Evolutionary conservation across 306 rosid species (phyloP), one percentile per base, ranked within the genome.

Genomic region (Glycyrrhiza uralensis): DNA sequence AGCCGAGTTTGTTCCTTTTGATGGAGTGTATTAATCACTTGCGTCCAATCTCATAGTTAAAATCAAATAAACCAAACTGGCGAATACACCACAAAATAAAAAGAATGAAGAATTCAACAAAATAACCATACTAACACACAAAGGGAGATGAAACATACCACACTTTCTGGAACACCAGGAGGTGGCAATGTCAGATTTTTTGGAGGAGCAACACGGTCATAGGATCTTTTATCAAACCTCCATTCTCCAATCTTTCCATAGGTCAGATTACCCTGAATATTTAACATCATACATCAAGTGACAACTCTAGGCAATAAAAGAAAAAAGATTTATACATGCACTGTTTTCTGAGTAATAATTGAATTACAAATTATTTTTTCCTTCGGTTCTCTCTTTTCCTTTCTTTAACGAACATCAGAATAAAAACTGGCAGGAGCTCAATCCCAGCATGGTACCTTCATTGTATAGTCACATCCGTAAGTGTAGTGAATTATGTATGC

Each of bases 241-340:
- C 98, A 92, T 82, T 92, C 98, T 72, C 98, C 98, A 24, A 88
- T 92, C 79, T 88, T 90, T 77, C 96, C 99, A 77, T 89, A 88
- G 18, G 97, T 95, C 55, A 88, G 44, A 76, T 92, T 92, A 68
- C 99, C 97, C 99, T 91, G 62, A 45, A 72, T 50, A 65, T 63
- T 47, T 23, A 58, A 28, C 22, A 83, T 15, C 59, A 67, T 58
- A 50, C 14, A 29, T 22, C 69, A 11, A 80, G 67, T 61, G 24
- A 66, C 59, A 28, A 28, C 18, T 46, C 66, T 26, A 39, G 72
- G 50, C 44, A 65, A 49, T 38, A 19, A 11, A 73, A 46, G n/a
- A 28, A 20, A 63, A 33, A 39, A 67, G 29, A 74, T 1, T 42
- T 47, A 0, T 38, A 35, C 24, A 66, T 49, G 15, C 50, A 45